Evolutionary conservation across 805 yeast species (phyloP).

Genomic region (Lachancea sp.): DNA sequence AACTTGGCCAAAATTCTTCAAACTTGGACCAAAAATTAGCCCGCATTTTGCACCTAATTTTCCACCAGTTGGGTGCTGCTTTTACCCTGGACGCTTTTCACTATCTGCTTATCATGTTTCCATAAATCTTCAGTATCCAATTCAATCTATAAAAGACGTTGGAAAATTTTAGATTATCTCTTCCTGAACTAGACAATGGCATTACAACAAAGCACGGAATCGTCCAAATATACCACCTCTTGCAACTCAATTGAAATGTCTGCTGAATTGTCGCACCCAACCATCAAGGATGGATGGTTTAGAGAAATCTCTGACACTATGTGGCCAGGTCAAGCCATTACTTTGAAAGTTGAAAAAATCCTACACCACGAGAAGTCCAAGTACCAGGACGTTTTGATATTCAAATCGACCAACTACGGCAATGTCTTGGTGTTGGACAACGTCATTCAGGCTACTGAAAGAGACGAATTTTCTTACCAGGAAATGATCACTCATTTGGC

Average conservation of each 20-base stretch:
- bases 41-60: too few relatives aligned
- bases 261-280: conserved; percentile 37
- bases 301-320: conserved; percentile 89
- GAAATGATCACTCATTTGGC: conserved; percentile 97
- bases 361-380: conserved; percentile 78
- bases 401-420: conserved; percentile 90
- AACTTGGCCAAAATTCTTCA: too few relatives aligned
- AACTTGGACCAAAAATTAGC: too few relatives aligned
- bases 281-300: conserved; percentile 80
- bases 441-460: conserved; percentile 92
- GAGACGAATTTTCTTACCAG: conserved; percentile 96
- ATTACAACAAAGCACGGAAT: too few relatives aligned
- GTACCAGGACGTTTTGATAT: conserved; percentile 90
- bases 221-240: background rate
- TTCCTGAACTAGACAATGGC: too few relatives aligned
- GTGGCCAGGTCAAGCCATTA: conserved; percentile 99
- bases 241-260: conserved; percentile 19
- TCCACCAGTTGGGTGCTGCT: too few relatives aligned
- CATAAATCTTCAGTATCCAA: too few relatives aligned
- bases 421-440: conserved; percentile 92
- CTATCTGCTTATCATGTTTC: too few relatives aligned
- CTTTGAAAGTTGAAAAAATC: conserved; percentile 78
- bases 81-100: too few relatives aligned
- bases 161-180: background rate
- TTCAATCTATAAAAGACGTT: too few relatives aligned